Evolutionary conservation across 1,139 yeast genomes (phyloP), one percentile per base, ranked within the genome.

Genomic region (Trichomonascaceae sp.): DNA sequence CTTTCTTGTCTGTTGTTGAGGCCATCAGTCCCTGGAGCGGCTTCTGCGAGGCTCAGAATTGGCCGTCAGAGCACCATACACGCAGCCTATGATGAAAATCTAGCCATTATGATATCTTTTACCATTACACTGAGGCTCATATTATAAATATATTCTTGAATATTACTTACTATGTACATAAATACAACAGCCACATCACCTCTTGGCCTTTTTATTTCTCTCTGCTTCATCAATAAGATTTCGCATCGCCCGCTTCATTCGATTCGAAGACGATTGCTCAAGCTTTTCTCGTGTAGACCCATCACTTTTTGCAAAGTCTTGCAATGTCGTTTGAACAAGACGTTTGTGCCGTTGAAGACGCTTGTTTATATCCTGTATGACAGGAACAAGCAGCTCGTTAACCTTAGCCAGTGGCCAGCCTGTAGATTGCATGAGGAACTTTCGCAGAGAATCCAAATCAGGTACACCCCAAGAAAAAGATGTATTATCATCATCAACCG

Each of bases 401-500:
- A 90, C 85, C 56, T 81, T 77, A 13, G 78, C 83, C 62, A 82
- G 83, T 1, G 81, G 71, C 98, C 99, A 95, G 2, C 91, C 90
- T n/a, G 90, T 83, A 53, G 82, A 81, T 48, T 72, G 75, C 78
- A 80, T 79, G 66, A 95, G 73, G 63, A 79, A 91, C 0, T 82
- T 76, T 43, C 97, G 72, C 51, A 95, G 74, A 60, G 82, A 83
- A 62, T 91, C 97, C 56, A 91, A 70, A 66, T 88, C 88, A 0
- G 98, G 97, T 1, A 76, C 74, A 0, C 98, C 98, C 99, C 99
- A 95, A 54, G 80, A 80, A 70, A 95, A 91, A 50, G 79, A 77
- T 0, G 90, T 85, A 45, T 74, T 72, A 66, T 90, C 97, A 27
- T 76, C 76, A 67, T 95, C 98, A 1, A 93, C 96, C 50, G 85